phyloP scores from a whole-genome alignment of 2,329 filamentous ascomycete genomes.

The Phoma sp. region DNA sequence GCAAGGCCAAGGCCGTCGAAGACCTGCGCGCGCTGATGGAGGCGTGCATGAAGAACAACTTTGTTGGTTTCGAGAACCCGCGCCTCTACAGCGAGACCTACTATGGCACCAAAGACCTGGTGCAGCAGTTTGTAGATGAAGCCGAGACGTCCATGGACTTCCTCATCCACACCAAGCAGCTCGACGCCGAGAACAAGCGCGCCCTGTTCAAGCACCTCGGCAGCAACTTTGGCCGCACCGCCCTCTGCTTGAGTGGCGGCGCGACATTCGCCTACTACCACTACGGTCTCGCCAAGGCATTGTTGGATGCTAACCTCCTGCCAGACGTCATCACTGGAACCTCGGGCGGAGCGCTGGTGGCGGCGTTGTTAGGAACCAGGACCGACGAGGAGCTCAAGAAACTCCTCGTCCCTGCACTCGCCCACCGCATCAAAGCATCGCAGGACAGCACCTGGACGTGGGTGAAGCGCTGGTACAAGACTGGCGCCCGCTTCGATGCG shows the following conservation, averaged over 20 bases:
- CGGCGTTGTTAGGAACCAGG: constrained; percentile 83
- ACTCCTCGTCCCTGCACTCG: constrained; percentile 85
- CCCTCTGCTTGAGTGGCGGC: constrained; percentile 90
- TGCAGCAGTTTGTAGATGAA: constrained; percentile 90
- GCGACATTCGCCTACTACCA: constrained; percentile 97
- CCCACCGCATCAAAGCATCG: constrained; percentile 83
- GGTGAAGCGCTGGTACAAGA: constrained; percentile 86
- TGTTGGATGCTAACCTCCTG: constrained; percentile 83
- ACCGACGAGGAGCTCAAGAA: constrained; percentile 90
- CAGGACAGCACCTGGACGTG: constrained; percentile 78
- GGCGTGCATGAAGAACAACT: constrained; percentile 97
- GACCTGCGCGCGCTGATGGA: constrained; percentile 81
- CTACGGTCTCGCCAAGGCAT: constrained; percentile 87
- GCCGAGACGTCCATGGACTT: constrained; percentile 73
- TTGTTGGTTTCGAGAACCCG: constrained; percentile 92
- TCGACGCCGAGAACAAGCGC: constrained; percentile 77
- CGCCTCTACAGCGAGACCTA: constrained; percentile 97
- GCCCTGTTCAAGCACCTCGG: constrained; percentile 85
- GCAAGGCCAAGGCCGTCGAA: constrained; percentile 65
- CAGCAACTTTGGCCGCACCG: constrained; percentile 90
- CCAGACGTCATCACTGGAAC: constrained; percentile 97
- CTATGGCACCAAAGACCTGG: constrained; percentile 93
- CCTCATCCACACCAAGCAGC: constrained; percentile 70
- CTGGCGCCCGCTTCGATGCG: constrained; percentile 92
- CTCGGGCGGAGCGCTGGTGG: constrained; percentile 90